Base-by-base conservation (phyloP, 129 eudicot genomes). In the Tanacetum coccineum region DNA sequence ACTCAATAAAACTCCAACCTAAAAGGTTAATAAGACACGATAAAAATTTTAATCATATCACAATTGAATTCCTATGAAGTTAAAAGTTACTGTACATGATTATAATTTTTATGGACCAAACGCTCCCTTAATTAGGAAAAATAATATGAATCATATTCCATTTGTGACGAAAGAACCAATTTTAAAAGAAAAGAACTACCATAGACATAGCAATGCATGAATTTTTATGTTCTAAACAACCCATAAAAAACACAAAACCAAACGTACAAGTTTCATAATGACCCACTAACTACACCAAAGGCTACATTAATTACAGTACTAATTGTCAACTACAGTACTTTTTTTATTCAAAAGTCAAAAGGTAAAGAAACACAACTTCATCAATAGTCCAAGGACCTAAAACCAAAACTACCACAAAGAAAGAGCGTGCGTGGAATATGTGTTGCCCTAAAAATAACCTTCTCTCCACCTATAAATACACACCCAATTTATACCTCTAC, bases 361-460 rank as follows among this genome's bases (percentile, higher is more conserved):
- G 62, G 49, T 19, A 18, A 1, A 15, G 25, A 20, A 4, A 2
- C 4, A 4, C 0, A 30, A 30, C n/a, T 7, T 13, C 4, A 15
- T 10, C 3, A 32, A 32, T 48, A 71, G 2, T 32, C 13, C 9
- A 71, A 61, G 76, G 76, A 60, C 68, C 17, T 0, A 12, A 60
- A 48, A 0, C 1, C 9, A 30, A 60, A n/a, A 48, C 7, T 13
- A 1, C 4, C 2, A 12, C 8, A 13, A 59, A 68, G 76, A 49
- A 71, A 71, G 42, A 61, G 51, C 76, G 51, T 71, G 51, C 76
- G 51, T 71, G 76, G 61, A 60, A 48, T 60, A 30, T 60, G 49
- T 22, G 67, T 4, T 57, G 32, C 56, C 74, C 75, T 70, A 70
- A 70, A 70, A 58, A 45, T 26, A 56, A 46, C 48, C 61, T 59